These are phyloP conservation scores for Lycium ferocissimum DNA, from an alignment of 257 asterid species.

Conservation along the genomic window DNA sequence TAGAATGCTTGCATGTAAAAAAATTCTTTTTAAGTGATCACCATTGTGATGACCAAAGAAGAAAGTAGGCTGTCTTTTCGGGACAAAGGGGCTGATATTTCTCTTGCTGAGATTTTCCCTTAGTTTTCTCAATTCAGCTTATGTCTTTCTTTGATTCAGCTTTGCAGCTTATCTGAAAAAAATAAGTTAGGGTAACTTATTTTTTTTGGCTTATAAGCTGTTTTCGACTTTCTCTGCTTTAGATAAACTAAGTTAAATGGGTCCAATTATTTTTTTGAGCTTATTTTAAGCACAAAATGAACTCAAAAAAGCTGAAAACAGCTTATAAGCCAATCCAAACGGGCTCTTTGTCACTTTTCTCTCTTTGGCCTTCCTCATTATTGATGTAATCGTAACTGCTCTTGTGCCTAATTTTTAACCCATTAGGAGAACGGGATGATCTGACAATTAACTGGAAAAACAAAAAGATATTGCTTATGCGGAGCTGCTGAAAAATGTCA, in stretches of 20 bases:
- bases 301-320: too few relatives aligned
- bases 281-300: too few relatives aligned
- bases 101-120: neutral
- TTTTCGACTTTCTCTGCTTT: too few relatives aligned
- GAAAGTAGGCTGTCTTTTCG: constrained; percentile 3
- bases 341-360: neutral
- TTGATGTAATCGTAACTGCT: neutral
- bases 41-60: neutral
- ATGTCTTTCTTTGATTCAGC: too few relatives aligned
- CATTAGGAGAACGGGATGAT: neutral
- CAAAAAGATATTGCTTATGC: constrained; percentile 11
- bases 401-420: neutral
- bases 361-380: constrained; percentile 7
- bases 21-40: neutral
- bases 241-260: too few relatives aligned
- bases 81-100: neutral
- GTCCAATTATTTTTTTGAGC: too few relatives aligned
- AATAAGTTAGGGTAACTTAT: too few relatives aligned
- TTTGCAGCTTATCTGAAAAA: too few relatives aligned
- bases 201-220: too few relatives aligned
- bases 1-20: neutral
- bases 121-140: neutral
- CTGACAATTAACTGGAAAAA: neutral
- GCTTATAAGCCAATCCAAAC: too few relatives aligned
- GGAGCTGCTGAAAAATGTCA: constrained; percentile 1